Evolutionary conservation across 768 basidiomycete species (phyloP), one percentile per base, ranked within the genome.

Genomic region (Neoboletus magnificus): DNA sequence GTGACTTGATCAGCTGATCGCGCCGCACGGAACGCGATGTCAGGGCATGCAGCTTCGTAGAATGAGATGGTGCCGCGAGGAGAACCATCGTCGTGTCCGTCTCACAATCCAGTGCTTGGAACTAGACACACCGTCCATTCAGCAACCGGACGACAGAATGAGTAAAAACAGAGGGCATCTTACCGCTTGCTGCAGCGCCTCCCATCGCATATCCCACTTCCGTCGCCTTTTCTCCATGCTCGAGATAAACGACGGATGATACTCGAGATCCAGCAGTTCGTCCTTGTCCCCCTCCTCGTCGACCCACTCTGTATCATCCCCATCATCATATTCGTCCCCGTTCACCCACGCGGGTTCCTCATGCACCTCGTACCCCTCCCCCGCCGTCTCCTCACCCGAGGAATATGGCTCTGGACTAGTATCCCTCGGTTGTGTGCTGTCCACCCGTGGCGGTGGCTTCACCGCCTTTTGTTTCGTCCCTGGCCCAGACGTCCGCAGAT

Each of bases 381-480:
- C 89, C 1, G 88, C 87, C 1, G 86, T 90, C 69, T 89, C 88
- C 66, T 91, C 89, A 1, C 88, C 88, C 18, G 82, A 85, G 1
- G 85, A 84, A 11, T 84, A 86, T 43, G 82, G 79, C 72, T 91
- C 89, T 0, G 87, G 89, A 58, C 85, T 89, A 12, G 89, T 91
- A 60, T 91, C 89, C 40, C 89, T 74, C 8, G 89, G 89, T 62
- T 91, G 88, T 0, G 89, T 92, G 62, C 88, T 91, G 62, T 90
- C 86, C 18, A 91, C 89, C 13, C 89, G 77, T 11, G 87, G 88
- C 1, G 89, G 89, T 1, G 84, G 86, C 64, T 84, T 84, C 35
- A 84, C 71, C 49, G 10, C 33, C 49, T 76, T 69, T 36, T 63
- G 68, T 33, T 68, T 67, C 13, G 48, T 25, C 15, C 50, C 63